These are phyloP conservation scores for Cokeromyces recurvatus DNA, from an alignment of 371 early-diverging fungal genomes.

Conservation along the genomic window DNA sequence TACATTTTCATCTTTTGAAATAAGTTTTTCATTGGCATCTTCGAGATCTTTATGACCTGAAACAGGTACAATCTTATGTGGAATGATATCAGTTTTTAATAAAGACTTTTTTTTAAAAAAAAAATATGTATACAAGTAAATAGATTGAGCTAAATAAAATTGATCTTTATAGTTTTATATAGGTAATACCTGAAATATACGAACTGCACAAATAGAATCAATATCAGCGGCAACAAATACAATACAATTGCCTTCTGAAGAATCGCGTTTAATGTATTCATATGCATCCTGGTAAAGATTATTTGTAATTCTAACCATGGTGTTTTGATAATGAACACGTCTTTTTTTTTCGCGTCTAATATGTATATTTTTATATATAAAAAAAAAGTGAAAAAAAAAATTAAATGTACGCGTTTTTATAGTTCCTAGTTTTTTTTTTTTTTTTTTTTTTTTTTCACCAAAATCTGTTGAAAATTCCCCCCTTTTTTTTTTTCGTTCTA, in stretches of 20 bases:
- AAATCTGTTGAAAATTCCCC: no score
- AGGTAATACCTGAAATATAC: slow-evolving; percentile 74
- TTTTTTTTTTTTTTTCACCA: slow-evolving; percentile 2
- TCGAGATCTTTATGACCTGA: slow-evolving; percentile 64
- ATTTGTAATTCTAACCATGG: slow-evolving; percentile 42
- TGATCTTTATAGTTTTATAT: no score
- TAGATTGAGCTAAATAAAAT: background rate
- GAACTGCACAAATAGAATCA: slow-evolving; percentile 84
- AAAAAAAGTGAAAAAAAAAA: slow-evolving; percentile 2
- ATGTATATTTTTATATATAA: no score
- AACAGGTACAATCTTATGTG: slow-evolving; percentile 78
- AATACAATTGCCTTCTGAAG: slow-evolving; percentile 46
- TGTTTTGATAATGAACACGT: no score
- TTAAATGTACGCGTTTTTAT: slow-evolving; percentile 4
- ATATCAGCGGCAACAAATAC: slow-evolving; percentile 80
- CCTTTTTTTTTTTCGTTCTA: no score
- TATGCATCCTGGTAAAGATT: slow-evolving; percentile 37
- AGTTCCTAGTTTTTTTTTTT: slow-evolving; percentile 8
- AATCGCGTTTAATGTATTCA: slow-evolving; percentile 42
- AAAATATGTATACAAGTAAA: background rate
- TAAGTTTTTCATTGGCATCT: slow-evolving; percentile 45
- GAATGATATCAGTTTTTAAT: slow-evolving; percentile 69
- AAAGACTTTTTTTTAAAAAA: slow-evolving; percentile 49
- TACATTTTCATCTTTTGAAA: slow-evolving; percentile 35
- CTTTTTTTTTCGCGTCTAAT: no score